Evolutionary conservation across 2,329 filamentous ascomycete species (phyloP).

Genomic region (Emericellopsis atlantica): DNA sequence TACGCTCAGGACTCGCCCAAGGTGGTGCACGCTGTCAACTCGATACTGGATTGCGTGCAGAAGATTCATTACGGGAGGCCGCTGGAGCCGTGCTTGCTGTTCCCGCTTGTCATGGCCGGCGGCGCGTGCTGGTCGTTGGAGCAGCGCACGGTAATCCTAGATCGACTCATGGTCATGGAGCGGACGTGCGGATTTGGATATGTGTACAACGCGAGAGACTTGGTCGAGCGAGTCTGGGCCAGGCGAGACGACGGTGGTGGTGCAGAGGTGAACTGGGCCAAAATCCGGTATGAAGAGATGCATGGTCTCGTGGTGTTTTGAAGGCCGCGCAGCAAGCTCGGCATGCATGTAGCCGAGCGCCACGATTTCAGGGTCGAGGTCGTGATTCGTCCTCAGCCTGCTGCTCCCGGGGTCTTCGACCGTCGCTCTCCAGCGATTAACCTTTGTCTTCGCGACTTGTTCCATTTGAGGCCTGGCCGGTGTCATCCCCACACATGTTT

Average conservation of each 20-base stretch:
- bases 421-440: too few species aligned
- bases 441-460: too few species aligned
- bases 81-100: conserved; percentile 25
- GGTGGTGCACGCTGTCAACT: conserved; percentile 17
- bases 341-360: too few species aligned
- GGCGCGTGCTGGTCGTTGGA: conserved; percentile 20
- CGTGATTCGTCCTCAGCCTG: too few species aligned
- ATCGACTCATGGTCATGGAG: conserved; percentile 28
- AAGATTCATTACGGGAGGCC: conserved; percentile 26
- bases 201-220: conserved; percentile 23
- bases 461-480: too few species aligned
- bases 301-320: conserved; percentile 19
- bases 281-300: conserved; percentile 22
- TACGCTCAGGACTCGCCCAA: conserved; percentile 21
- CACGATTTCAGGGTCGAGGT: too few species aligned
- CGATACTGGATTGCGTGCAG: conserved; percentile 22
- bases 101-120: conserved; percentile 27
- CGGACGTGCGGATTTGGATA: conserved; percentile 28
- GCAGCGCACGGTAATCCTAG: conserved; percentile 23
- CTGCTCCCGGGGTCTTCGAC: too few species aligned
- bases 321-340: background rate
- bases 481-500: too few species aligned
- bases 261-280: conserved; percentile 18
- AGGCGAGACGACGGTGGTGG: conserved; percentile 15
- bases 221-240: conserved; percentile 26